Conservation (phyloP, 352 stramenopile species). For the Peronosclerospora sorghi region DNA sequence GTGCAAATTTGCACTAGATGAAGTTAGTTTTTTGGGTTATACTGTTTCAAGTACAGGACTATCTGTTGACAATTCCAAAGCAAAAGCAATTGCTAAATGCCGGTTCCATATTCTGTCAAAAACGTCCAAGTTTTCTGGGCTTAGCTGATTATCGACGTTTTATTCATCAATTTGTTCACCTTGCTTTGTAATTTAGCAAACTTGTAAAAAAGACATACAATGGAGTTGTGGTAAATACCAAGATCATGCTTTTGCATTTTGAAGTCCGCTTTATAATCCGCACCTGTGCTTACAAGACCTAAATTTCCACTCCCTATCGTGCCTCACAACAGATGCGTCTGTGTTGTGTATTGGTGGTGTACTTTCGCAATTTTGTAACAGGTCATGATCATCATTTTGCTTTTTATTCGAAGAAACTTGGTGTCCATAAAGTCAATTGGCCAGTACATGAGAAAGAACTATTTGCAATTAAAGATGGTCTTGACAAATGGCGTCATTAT, state of each 20-base stretch:
- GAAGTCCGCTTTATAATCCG: not conserved
- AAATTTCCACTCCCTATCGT: not conserved
- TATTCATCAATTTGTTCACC: not conserved
- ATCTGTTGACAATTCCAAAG: not conserved
- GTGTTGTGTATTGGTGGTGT: not conserved
- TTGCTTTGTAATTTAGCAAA: not conserved
- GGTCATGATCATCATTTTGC: not conserved
- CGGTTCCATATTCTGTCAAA: not conserved
- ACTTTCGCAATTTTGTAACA: not conserved
- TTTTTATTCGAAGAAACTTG: constrained; percentile 1
- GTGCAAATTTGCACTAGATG: not conserved
- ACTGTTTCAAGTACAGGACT: not conserved
- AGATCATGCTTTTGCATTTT: too few species aligned
- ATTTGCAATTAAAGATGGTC: constrained; percentile 7
- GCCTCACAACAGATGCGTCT: not conserved
- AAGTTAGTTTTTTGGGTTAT: not conserved
- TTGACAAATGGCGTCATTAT: constrained; percentile 7
- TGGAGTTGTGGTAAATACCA: not conserved
- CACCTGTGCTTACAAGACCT: not conserved
- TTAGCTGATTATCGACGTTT: constrained; percentile 4
- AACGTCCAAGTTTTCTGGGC: constrained; percentile 1
- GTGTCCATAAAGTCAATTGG: not conserved
- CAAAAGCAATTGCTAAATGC: not conserved
- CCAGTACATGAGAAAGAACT: constrained; percentile 4
- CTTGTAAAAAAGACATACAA: not conserved